Evolutionary conservation across 2,329 filamentous ascomycete genomes (phyloP).

Genomic region (Neophaeococcomyces aloes): DNA sequence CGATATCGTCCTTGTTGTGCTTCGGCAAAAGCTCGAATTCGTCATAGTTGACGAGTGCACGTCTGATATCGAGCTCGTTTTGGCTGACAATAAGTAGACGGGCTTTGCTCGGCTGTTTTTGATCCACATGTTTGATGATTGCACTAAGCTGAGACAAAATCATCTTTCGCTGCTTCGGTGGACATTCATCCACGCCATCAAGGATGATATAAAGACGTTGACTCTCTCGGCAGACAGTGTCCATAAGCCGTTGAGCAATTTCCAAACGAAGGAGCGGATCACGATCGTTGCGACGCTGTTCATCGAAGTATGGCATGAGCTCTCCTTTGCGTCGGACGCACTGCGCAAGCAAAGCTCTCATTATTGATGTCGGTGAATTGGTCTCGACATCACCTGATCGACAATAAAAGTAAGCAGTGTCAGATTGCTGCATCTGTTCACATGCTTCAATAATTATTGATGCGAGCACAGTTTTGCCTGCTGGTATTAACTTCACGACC

Average conservation of each 20-base stretch:
- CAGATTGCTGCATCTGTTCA: slow-evolving; percentile 11
- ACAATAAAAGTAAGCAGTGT: slow-evolving; percentile 35
- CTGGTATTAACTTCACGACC: background rate
- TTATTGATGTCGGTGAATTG: slow-evolving; percentile 24
- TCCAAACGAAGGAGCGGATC: slow-evolving; percentile 22
- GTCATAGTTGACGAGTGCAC: slow-evolving; percentile 18
- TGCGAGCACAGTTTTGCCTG: slow-evolving; percentile 36
- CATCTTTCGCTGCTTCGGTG: slow-evolving; percentile 22
- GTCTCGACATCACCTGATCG: slow-evolving; percentile 24
- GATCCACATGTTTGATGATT: slow-evolving; percentile 21
- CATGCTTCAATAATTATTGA: slow-evolving; percentile 31
- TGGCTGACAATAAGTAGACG: slow-evolving; percentile 29
- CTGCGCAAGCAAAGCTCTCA: slow-evolving; percentile 28
- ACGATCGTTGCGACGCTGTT: slow-evolving; percentile 22
- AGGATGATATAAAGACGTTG: slow-evolving; percentile 29
- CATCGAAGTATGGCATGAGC: slow-evolving; percentile 25
- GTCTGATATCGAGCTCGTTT: slow-evolving; percentile 22
- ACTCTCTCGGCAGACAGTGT: slow-evolving; percentile 23
- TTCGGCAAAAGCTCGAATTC: slow-evolving; percentile 20
- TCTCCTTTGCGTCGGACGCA: slow-evolving; percentile 23
- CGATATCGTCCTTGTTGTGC: slow-evolving; percentile 25
- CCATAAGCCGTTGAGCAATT: slow-evolving; percentile 25
- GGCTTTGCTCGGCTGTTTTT: slow-evolving; percentile 18
- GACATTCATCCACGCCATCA: slow-evolving; percentile 38
- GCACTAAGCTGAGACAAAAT: slow-evolving; percentile 24